Conservation (phyloP, 2,329 filamentous ascomycete genomes). For the Colletotrichum sublineola region DNA sequence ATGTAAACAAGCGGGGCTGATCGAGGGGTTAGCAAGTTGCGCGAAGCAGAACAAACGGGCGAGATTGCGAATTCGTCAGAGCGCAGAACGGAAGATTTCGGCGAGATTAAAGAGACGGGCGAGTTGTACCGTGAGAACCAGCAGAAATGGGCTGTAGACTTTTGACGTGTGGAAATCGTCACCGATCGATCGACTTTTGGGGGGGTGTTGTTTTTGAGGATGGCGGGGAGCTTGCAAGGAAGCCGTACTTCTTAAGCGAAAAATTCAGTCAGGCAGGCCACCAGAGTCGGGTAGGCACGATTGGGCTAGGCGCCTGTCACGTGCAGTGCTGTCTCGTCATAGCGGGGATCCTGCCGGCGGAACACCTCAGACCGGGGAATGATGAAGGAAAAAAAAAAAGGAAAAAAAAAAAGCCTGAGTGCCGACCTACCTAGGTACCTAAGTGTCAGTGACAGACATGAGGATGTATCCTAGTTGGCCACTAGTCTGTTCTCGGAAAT, state of each 20-base stretch:
- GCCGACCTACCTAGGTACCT: neutral
- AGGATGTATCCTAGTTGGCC: neutral
- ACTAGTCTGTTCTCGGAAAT: conserved; percentile 6
- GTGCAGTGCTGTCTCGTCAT: conserved; percentile 40
- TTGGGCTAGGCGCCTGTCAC: conserved; percentile 39
- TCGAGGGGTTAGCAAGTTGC: conserved; percentile 39
- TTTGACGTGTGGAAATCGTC: conserved; percentile 53
- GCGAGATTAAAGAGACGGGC: conserved; percentile 1
- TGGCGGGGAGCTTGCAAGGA: conserved; percentile 57
- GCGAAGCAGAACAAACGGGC: conserved; percentile 17
- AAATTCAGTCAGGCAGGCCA: conserved; percentile 55
- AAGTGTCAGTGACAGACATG: neutral
- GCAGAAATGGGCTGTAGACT: conserved; percentile 23
- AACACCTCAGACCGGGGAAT: neutral
- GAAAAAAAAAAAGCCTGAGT: neutral
- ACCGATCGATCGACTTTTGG: conserved; percentile 53
- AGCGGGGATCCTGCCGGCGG: conserved; percentile 28
- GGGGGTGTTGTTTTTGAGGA: conserved; percentile 56
- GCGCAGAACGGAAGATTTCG: conserved; percentile 40
- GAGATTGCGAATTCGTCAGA: conserved; percentile 25
- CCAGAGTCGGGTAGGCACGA: conserved; percentile 41
- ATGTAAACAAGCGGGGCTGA: conserved; percentile 63
- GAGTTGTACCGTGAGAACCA: conserved; percentile 23
- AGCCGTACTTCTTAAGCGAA: conserved; percentile 53
- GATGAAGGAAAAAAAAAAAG: neutral